Percentiles rank a stretch among this genome's conserved stretches.
Conservation (phyloP, 768 basidiomycete species). For the Auriculariales sp. region DNA sequence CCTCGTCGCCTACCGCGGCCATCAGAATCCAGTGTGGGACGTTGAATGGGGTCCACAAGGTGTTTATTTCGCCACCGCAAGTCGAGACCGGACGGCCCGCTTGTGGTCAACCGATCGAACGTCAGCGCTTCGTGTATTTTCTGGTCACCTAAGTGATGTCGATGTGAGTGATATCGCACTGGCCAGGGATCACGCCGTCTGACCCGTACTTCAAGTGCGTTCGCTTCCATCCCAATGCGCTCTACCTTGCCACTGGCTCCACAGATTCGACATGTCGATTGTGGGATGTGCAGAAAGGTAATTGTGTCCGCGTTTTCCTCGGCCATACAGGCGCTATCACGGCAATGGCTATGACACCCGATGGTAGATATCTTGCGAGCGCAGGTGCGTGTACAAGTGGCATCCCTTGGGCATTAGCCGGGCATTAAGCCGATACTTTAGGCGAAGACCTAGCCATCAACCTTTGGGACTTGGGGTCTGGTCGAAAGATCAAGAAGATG, state of each 20-base stretch:
- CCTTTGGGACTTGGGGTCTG: constrained; percentile 94
- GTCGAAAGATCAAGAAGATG: constrained; percentile 92
- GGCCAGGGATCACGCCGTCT: background rate
- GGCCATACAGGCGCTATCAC: constrained; percentile 87
- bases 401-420: background rate
- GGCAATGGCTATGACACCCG: constrained; percentile 78
- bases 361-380: constrained; percentile 86
- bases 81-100: constrained; percentile 85
- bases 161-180: constrained; percentile 47
- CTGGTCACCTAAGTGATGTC: constrained; percentile 92
- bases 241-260: constrained; percentile 94
- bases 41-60: constrained; percentile 98
- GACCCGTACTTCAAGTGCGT: constrained; percentile 49
- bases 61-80: constrained; percentile 94
- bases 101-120: constrained; percentile 92
- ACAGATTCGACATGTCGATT: constrained; percentile 91
- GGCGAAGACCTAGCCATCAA: constrained; percentile 89
- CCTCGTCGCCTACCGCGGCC: constrained; percentile 85
- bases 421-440: constrained; percentile 14
- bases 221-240: constrained; percentile 91
- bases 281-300: constrained; percentile 96
- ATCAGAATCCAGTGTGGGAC: constrained; percentile 97
- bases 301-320: constrained; percentile 87
- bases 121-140: constrained; percentile 78
- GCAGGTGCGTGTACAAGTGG: constrained; percentile 37